A percentile compares a stretch with the other conserved stretches of the same genome.
Evolutionary conservation across 192 early-diverging fungal species (phyloP).

Genomic region (Tieghemiomyces parasiticus): DNA sequence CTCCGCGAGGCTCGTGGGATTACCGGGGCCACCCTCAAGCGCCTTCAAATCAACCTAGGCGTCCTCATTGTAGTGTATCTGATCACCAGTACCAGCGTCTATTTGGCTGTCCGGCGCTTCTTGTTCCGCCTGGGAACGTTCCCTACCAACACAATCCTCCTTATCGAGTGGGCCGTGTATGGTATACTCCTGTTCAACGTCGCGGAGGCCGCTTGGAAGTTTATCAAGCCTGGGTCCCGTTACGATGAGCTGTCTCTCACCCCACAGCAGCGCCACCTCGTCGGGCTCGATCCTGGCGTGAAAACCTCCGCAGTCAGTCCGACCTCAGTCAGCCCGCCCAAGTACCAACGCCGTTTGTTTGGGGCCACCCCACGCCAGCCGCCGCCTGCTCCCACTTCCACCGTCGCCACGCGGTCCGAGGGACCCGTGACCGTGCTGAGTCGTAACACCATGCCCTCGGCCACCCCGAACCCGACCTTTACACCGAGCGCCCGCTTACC

Average conservation of each 20-base stretch:
- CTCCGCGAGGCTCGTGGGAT: not conserved
- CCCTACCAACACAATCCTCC: too few relatives aligned
- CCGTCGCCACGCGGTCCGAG: too few relatives aligned
- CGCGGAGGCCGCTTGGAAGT: conserved; percentile 24
- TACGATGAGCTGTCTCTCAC: conserved; percentile 22
- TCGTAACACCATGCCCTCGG: not conserved
- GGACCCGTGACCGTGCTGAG: not conserved
- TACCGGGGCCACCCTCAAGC: not conserved
- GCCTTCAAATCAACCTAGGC: not conserved
- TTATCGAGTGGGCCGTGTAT: conserved; percentile 19
- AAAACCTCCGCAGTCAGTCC: conserved; percentile 10
- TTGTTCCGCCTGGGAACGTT: conserved; percentile 13
- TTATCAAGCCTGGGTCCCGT: conserved; percentile 22
- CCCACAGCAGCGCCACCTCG: conserved; percentile 19
- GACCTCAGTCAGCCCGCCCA: not conserved
- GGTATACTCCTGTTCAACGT: conserved; percentile 22
- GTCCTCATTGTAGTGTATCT: not conserved
- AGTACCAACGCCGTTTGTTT: not conserved
- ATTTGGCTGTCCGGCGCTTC: not conserved
- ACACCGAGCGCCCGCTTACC: not conserved
- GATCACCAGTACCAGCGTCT: not conserved
- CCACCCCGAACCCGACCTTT: not conserved
- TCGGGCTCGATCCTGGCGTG: conserved; percentile 19
- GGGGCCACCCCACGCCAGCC: not conserved
- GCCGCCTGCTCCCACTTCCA: too few relatives aligned